Percentiles rank a stretch among this genome's conserved stretches.
Conservation (phyloP, 768 basidiomycete genomes). For the Polyporus arcularius region DNA sequence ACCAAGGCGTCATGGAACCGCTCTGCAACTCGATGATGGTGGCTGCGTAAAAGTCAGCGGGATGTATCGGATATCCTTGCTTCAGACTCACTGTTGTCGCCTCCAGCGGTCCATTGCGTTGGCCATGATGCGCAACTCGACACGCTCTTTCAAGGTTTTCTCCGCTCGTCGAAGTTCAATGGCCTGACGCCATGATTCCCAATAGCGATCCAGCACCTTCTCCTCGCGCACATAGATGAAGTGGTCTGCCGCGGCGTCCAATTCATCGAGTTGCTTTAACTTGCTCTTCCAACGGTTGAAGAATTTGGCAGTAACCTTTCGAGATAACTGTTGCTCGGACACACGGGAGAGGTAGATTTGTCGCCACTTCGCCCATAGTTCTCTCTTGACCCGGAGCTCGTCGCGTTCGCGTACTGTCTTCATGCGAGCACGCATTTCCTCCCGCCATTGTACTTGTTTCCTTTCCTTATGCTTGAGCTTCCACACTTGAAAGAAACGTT, state of each 20-base stretch:
- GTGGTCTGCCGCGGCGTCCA: conserved; percentile 54
- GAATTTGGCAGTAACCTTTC: conserved; percentile 44
- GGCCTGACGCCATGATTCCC: conserved; percentile 59
- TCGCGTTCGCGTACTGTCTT: conserved; percentile 56
- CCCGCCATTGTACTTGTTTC: conserved; percentile 60
- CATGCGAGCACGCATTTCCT: conserved; percentile 74
- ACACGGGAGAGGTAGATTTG: conserved; percentile 53
- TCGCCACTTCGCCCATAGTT: conserved; percentile 70
- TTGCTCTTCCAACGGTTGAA: conserved; percentile 56
- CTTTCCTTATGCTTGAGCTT: conserved; percentile 52
- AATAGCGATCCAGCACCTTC: conserved; percentile 41
- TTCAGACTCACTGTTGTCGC: conserved; percentile 47
- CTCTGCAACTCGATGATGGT: conserved; percentile 44
- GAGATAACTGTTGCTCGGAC: conserved; percentile 52
- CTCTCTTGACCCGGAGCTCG: conserved; percentile 52
- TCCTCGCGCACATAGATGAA: conserved; percentile 42
- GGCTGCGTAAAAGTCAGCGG: conserved; percentile 36
- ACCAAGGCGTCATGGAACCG: conserved; percentile 43
- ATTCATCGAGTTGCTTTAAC: conserved; percentile 40
- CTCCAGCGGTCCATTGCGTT: conserved; percentile 59
- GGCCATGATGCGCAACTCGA: conserved; percentile 50
- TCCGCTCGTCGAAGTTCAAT: conserved; percentile 48
- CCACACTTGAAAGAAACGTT: conserved; percentile 52
- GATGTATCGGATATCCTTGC: background rate
- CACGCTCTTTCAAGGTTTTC: conserved; percentile 43